Evolutionary conservation across 1,284 basidiomycete species (phyloP).

Genomic region (Erythrobasidium hasegawianum): DNA sequence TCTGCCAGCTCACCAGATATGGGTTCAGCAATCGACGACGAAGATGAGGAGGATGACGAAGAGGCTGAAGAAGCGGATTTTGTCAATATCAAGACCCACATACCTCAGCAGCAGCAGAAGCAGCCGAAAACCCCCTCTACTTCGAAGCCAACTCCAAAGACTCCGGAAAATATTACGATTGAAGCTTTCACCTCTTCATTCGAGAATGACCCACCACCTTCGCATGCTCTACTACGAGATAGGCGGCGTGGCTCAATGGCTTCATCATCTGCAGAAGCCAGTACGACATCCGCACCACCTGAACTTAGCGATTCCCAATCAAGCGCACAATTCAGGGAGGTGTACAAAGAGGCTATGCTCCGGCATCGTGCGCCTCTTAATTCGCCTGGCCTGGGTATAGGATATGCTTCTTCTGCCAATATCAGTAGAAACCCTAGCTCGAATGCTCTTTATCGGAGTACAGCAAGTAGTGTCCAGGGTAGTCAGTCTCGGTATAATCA

Average conservation of each 20-base stretch:
- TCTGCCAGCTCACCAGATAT: neutral
- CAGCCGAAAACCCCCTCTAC: no score
- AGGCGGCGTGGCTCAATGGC: slow-evolving; percentile 10
- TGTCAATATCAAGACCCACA: neutral
- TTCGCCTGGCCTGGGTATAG: slow-evolving; percentile 8
- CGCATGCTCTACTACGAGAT: neutral
- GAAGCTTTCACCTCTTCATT: slow-evolving; percentile 12
- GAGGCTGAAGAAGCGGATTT: slow-evolving; percentile 3
- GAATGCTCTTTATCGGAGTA: neutral
- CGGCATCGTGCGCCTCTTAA: slow-evolving; percentile 9
- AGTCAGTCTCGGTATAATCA: neutral
- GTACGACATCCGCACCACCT: slow-evolving; percentile 1
- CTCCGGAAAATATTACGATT: neutral
- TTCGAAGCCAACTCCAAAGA: no score
- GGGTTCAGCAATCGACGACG: neutral
- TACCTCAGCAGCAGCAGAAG: neutral
- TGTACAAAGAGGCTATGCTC: neutral
- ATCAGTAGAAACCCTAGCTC: slow-evolving; percentile 13
- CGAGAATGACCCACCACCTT: neutral
- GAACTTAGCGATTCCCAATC: slow-evolving; percentile 5
- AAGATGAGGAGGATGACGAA: slow-evolving; percentile 14
- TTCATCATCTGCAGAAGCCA: slow-evolving; percentile 8
- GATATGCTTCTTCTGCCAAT: neutral
- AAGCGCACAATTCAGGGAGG: neutral
- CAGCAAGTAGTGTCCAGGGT: neutral